Conservation (phyloP, 306 rosid genomes). For the Fagus sylvatica region DNA sequence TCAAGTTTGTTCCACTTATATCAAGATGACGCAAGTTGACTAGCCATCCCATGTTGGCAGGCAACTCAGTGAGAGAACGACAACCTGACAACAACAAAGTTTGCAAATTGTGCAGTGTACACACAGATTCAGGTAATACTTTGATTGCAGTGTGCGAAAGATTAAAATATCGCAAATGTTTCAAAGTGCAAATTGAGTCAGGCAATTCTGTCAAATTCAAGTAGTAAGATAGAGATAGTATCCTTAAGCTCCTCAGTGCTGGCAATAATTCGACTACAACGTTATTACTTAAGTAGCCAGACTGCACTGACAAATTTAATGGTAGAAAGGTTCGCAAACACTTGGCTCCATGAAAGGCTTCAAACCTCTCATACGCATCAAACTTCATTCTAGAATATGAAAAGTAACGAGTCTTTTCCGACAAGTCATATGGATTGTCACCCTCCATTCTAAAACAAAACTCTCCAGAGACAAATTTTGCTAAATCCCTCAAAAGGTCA, state of each 20-base stretch:
- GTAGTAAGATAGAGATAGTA: constrained; percentile 7
- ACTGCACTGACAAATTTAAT: too few species aligned
- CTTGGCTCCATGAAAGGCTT: too few species aligned
- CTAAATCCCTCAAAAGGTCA: constrained; percentile 28
- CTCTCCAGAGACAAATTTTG: constrained; percentile 13
- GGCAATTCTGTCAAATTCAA: background rate
- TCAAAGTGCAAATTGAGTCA: background rate
- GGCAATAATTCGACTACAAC: background rate
- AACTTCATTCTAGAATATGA: constrained; percentile 1
- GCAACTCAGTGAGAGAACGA: background rate
- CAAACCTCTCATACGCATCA: too few species aligned
- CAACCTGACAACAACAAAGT: constrained; percentile 12
- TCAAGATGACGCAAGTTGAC: constrained; percentile 6
- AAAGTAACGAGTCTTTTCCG: constrained; percentile 24
- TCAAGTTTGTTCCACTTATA: background rate
- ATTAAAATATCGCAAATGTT: constrained; percentile 10
- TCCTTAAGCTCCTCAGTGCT: background rate
- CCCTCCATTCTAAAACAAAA: constrained; percentile 6
- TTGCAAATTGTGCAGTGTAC: constrained; percentile 27
- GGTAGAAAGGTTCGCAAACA: too few species aligned
- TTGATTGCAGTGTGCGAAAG: constrained; percentile 8
- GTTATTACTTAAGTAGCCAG: too few species aligned
- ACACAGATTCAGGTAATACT: constrained; percentile 12
- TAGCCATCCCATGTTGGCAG: background rate
- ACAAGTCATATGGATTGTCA: background rate